Evolutionary conservation across 805 yeast genomes (phyloP).

Genomic region (Scheffersomyces amazonensis): DNA sequence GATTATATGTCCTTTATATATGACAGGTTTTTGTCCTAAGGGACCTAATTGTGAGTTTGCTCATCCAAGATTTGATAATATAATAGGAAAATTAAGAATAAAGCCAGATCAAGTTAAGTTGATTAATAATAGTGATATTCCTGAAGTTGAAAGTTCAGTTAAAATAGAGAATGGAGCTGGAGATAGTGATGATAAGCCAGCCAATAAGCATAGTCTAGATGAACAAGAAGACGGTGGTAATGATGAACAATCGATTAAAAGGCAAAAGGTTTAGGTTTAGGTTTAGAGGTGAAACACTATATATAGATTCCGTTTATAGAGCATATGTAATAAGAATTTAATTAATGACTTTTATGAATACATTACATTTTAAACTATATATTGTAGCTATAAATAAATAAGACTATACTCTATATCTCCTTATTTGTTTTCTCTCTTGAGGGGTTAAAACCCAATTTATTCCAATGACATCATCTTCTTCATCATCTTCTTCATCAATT

Average conservation of each 20-base stretch:
- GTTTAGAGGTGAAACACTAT: too few relatives aligned
- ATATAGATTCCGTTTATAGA: too few relatives aligned
- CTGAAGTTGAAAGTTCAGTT: neutral
- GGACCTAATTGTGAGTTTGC: slow-evolving; percentile 75
- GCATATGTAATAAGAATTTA: too few relatives aligned
- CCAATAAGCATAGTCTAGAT: neutral
- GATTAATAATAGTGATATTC: slow-evolving; percentile 1
- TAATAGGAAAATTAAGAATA: slow-evolving; percentile 40
- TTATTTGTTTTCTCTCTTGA: slow-evolving; percentile 63
- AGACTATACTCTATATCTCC: slow-evolving; percentile 55
- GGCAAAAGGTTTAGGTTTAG: too few relatives aligned
- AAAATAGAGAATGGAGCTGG: neutral
- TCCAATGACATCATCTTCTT: slow-evolving; percentile 25
- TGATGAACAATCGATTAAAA: neutral
- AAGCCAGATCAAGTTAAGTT: slow-evolving; percentile 28
- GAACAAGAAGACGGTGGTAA: neutral
- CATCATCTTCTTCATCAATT: slow-evolving; percentile 17
- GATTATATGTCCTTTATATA: slow-evolving; percentile 70
- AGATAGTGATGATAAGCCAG: neutral
- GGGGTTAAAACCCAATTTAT: slow-evolving; percentile 76
- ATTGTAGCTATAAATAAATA: too few relatives aligned
- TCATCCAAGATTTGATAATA: slow-evolving; percentile 76
- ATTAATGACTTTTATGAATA: too few relatives aligned
- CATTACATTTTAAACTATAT: too few relatives aligned
- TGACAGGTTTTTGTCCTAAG: slow-evolving; percentile 91